A percentile compares a stretch with the other conserved stretches of the same genome.
Evolutionary conservation across 2,329 filamentous ascomycete species (phyloP).

Genomic region (Xylaria digitata): DNA sequence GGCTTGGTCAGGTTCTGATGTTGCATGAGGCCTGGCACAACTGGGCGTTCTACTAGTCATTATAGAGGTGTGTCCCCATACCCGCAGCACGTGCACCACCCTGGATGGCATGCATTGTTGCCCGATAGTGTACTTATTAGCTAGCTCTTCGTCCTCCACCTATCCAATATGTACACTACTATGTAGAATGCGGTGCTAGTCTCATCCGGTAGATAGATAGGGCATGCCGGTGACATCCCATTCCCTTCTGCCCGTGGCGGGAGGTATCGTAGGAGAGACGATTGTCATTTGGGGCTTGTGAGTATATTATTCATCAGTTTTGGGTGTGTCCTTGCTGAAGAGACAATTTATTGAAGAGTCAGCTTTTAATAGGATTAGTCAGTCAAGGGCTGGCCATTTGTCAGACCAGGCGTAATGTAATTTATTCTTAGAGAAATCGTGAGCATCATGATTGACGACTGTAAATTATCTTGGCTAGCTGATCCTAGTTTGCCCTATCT

Average conservation of each 20-base stretch:
- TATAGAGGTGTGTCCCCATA: slow-evolving; percentile 27
- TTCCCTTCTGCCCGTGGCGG: not conserved
- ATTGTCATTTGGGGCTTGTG: not conserved
- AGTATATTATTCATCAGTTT: not conserved
- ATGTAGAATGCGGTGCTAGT: not conserved
- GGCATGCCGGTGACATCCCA: slow-evolving; percentile 3
- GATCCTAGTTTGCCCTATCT: slow-evolving; percentile 26
- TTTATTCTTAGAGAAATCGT: not conserved
- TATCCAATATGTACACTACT: not conserved
- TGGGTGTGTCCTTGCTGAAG: slow-evolving; percentile 1
- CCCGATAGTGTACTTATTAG: slow-evolving; percentile 6
- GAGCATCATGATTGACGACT: too few species aligned
- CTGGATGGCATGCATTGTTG: slow-evolving; percentile 23
- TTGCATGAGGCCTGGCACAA: slow-evolving; percentile 16
- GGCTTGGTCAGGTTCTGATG: slow-evolving; percentile 6
- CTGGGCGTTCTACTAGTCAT: slow-evolving; percentile 27
- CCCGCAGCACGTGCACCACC: not conserved
- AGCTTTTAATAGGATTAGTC: slow-evolving; percentile 20
- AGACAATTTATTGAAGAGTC: slow-evolving; percentile 20
- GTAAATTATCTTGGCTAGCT: slow-evolving; percentile 1
- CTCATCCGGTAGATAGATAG: not conserved
- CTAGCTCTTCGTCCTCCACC: not conserved
- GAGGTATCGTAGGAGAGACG: not conserved
- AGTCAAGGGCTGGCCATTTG: slow-evolving; percentile 24
- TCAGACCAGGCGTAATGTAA: slow-evolving; percentile 23